Evolutionary conservation across 805 yeast genomes (phyloP).

Genomic region (Starmerella lactis-condensi): DNA sequence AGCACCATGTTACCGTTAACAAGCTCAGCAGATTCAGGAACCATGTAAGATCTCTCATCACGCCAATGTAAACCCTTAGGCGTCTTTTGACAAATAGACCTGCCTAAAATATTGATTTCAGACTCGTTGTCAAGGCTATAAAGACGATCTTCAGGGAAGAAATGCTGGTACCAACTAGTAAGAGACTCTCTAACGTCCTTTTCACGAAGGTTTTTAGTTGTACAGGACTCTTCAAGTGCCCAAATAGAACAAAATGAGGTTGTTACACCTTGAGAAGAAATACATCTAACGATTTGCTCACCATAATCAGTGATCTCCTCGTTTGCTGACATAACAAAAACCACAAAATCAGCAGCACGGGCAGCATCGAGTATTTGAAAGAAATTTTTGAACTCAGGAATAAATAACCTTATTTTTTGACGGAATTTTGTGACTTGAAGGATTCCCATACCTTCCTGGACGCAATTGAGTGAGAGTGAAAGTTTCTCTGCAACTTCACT

Average conservation of each 20-base stretch:
- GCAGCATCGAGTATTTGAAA: conserved; percentile 67
- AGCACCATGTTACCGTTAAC: conserved; percentile 32
- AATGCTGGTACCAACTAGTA: conserved; percentile 48
- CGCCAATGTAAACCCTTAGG: conserved; percentile 84
- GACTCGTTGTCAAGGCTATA: conserved; percentile 47
- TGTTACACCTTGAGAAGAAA: conserved; percentile 82
- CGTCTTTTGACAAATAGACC: conserved; percentile 65
- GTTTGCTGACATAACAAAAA: conserved; percentile 75
- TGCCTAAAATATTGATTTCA: conserved; percentile 55
- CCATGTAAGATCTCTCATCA: conserved; percentile 72
- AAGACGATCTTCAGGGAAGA: conserved; percentile 65
- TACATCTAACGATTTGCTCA: conserved; percentile 74
- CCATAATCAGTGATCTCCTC: conserved; percentile 73
- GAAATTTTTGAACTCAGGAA: conserved; percentile 45
- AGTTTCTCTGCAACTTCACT: conserved; percentile 16
- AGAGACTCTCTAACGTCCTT: conserved; percentile 47
- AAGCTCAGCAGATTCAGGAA: conserved; percentile 48
- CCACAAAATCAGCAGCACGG: conserved; percentile 70
- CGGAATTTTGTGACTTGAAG: conserved; percentile 48
- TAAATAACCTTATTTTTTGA: conserved; percentile 48
- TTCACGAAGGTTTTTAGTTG: conserved; percentile 60
- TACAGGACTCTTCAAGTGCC: conserved; percentile 36
- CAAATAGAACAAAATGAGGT: conserved; percentile 63
- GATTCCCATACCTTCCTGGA: conserved; percentile 19
- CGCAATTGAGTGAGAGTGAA: conserved; percentile 9